Conservation (phyloP, 495 filamentous ascomycete species). For the Glarea lozoyensis region DNA sequence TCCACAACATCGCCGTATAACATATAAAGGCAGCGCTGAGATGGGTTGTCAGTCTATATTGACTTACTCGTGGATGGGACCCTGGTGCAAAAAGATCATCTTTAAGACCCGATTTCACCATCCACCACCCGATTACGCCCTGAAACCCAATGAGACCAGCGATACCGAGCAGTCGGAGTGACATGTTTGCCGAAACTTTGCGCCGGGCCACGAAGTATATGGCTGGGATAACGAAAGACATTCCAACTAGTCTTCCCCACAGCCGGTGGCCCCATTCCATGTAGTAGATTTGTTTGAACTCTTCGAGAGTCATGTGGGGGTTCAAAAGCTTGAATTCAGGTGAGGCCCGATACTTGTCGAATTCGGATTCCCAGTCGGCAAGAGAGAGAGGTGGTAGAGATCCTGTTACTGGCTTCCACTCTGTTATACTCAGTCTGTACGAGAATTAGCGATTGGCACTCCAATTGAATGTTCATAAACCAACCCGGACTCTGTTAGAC, state of each 20-base stretch:
- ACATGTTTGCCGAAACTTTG: constrained; percentile 70
- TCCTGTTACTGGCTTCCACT: constrained; percentile 97
- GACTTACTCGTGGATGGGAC: constrained; percentile 81
- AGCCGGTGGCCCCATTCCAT: constrained; percentile 98
- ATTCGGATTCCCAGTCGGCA: constrained; percentile 82
- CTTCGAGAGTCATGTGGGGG: constrained; percentile 77
- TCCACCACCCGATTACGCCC: constrained; percentile 96
- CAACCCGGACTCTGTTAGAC: constrained; percentile 93
- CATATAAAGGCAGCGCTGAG: constrained; percentile 82
- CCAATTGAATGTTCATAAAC: constrained; percentile 9
- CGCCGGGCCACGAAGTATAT: constrained; percentile 79
- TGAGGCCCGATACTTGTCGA: constrained; percentile 79
- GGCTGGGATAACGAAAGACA: constrained; percentile 82
- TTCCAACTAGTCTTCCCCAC: constrained; percentile 87
- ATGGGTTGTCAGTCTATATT: constrained; percentile 88
- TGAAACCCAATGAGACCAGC: constrained; percentile 87
- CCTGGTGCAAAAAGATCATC: constrained; percentile 92
- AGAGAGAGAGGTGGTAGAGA: constrained; percentile 72
- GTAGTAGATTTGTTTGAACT: constrained; percentile 98
- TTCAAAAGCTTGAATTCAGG: constrained; percentile 90
- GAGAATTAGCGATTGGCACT: neutral
- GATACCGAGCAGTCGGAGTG: constrained; percentile 69
- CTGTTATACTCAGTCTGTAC: constrained; percentile 84
- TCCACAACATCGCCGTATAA: constrained; percentile 90
- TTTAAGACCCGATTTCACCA: constrained; percentile 92